phyloP scores from a whole-genome alignment of 306 rosid species.

The Mimosa pudica region DNA sequence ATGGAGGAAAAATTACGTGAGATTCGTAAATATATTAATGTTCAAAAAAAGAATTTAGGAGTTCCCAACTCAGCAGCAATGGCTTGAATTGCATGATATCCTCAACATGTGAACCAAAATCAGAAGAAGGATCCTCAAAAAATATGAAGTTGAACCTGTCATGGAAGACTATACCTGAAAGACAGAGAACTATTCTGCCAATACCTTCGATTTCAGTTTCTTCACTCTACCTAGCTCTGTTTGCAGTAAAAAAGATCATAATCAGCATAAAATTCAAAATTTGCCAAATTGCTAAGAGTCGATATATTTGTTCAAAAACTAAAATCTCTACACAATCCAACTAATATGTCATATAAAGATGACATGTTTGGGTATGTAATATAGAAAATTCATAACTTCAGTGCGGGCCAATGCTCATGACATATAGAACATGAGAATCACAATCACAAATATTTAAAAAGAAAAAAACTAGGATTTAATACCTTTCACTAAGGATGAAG shows the following conservation, averaged over 20 bases:
- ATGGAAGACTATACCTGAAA: slow-evolving; percentile 15
- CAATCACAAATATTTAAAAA: neutral
- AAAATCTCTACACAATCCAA: neutral
- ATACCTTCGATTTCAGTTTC: neutral
- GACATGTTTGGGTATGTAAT: neutral
- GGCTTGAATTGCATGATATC: slow-evolving; percentile 22
- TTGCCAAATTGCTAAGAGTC: neutral
- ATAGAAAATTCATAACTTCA: too few relatives aligned
- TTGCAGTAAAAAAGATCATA: slow-evolving; percentile 11
- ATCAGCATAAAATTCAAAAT: slow-evolving; percentile 14
- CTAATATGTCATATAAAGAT: neutral
- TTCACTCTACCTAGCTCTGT: slow-evolving; percentile 29
- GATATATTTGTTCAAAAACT: neutral
- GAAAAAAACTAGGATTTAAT: neutral
- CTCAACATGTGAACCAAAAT: slow-evolving; percentile 19
- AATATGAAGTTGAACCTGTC: slow-evolving; percentile 3
- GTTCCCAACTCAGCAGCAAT: neutral
- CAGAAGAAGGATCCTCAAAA: slow-evolving; percentile 24
- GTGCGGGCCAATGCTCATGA: too few relatives aligned
- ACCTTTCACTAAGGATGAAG: slow-evolving; percentile 41
- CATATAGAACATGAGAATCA: neutral
- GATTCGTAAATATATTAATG: neutral
- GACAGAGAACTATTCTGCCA: slow-evolving; percentile 17
- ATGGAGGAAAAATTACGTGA: neutral
- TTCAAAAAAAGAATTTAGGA: neutral